Evolutionary conservation across 2,329 filamentous ascomycete species (phyloP).

Genomic region (Cladophialophora carrionii): DNA sequence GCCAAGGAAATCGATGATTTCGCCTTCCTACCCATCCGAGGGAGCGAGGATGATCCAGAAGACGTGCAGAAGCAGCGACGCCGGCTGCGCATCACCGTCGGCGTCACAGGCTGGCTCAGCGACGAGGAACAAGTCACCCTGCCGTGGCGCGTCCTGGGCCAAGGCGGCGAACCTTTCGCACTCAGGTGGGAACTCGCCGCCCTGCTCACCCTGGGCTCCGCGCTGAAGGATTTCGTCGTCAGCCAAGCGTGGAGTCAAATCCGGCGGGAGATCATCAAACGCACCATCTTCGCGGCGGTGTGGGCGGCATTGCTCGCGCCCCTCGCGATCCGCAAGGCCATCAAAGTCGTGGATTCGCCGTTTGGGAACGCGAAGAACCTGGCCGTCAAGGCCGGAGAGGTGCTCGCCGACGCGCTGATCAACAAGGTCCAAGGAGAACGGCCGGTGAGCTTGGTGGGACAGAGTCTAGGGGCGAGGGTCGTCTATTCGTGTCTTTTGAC

Average conservation of each 20-base stretch:
- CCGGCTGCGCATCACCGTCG: conserved; percentile 72
- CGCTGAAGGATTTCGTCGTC: conserved; percentile 71
- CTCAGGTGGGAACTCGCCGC: conserved; percentile 75
- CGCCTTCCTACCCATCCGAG: conserved; percentile 67
- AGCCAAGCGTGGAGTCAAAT: conserved; percentile 70
- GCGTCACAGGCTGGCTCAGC: conserved; percentile 74
- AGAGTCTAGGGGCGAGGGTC: conserved; percentile 71
- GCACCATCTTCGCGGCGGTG: conserved; percentile 62
- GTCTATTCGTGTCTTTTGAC: conserved; percentile 74
- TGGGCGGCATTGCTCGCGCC: conserved; percentile 59
- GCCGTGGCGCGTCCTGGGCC: conserved; percentile 71
- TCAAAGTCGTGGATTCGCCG: conserved; percentile 70
- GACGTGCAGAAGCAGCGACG: conserved; percentile 41
- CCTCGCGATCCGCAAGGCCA: conserved; percentile 61
- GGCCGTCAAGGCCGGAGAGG: conserved; percentile 71
- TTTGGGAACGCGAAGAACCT: conserved; percentile 70
- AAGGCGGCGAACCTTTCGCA: conserved; percentile 68
- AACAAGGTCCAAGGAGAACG: conserved; percentile 74
- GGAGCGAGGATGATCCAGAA: conserved; percentile 40
- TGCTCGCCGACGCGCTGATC: conserved; percentile 73
- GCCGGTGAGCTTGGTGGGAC: conserved; percentile 72
- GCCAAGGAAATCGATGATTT: conserved; percentile 78
- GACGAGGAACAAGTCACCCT: conserved; percentile 65
- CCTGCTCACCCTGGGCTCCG: conserved; percentile 69
- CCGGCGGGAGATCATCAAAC: conserved; percentile 71